Evolutionary conservation across 1,284 basidiomycete genomes (phyloP), one percentile per base, ranked within the genome.

Genomic region (Trichosporon faecale): DNA sequence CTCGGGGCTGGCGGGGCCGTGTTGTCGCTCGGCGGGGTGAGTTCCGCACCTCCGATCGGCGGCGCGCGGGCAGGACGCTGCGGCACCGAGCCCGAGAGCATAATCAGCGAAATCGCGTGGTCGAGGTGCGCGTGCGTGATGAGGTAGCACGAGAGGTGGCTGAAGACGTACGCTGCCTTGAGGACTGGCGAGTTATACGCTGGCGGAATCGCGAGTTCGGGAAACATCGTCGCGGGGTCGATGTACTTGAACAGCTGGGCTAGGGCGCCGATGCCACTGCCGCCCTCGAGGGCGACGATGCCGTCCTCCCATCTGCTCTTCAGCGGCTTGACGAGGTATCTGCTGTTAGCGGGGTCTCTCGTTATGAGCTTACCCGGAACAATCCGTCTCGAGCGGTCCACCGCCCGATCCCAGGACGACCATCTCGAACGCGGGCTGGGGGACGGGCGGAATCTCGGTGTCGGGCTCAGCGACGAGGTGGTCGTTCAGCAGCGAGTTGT

Each of bases 101-200:
- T 72, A 73, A 83, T 80, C 49, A 84, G 75, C 1, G 81, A 80
- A 21, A 76, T 71, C 23, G 72, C 76, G 67, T 84, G 83, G 66
- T 84, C 83, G 44, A 84, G 72, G 70, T 84, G 83, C 0, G 83
- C 81, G 65, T 84, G 83, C 2, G 82, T 83, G 65, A 84, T 76
- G 65, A 84, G 77, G 71, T 83, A 83, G 67, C 79, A 83, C 82
- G 79, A 70, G 18, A 84, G 74, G 64, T 76, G 76, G 6, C 79
- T 80, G 69, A 83, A 84, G 40, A 84, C 72, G 71, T 81, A 81
- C 1, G 78, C 80, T 1, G 83, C 82, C 72, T 80, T 76, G 25
- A 83, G 73, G 12, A 83, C 65, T 0, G 82, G 78, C 0, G 79
- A 77, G 60, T 77, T 76, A 72, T 80, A 74, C 5, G 73, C 73